These are phyloP conservation scores for Abortiporus biennis DNA, from an alignment of 1,284 basidiomycete genomes.

Conservation along the genomic window DNA sequence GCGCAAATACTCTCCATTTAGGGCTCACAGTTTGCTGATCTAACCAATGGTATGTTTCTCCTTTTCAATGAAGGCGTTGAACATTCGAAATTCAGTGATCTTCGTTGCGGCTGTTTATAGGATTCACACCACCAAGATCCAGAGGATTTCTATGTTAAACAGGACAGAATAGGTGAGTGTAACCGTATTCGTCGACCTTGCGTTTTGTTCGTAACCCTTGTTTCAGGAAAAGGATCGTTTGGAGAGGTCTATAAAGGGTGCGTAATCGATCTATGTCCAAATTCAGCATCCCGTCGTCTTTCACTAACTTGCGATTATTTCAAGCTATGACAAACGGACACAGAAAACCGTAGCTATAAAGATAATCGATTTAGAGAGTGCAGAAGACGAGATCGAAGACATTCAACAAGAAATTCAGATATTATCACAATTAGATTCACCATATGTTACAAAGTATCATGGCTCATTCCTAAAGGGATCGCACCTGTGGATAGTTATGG, in stretches of 20 bases:
- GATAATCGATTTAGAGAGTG: conserved; percentile 98
- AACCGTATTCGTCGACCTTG: too few relatives aligned
- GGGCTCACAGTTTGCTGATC: neutral
- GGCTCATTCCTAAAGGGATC: conserved; percentile 94
- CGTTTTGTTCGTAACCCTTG: conserved; percentile 11
- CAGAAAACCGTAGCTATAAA: conserved; percentile 95
- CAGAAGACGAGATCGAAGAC: conserved; percentile 99
- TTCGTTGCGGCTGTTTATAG: conserved; percentile 27
- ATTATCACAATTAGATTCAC: conserved; percentile 94
- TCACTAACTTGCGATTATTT: conserved; percentile 1
- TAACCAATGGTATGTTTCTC: too few relatives aligned
- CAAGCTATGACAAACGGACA: conserved; percentile 86
- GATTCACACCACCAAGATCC: conserved; percentile 77
- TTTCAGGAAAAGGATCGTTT: conserved; percentile 88
- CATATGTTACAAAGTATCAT: conserved; percentile 95
- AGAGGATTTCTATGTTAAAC: conserved; percentile 92
- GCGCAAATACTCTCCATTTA: neutral
- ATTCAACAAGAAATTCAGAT: conserved; percentile 99
- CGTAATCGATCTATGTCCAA: conserved; percentile 14
- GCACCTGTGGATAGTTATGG: conserved; percentile 99
- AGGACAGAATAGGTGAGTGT: conserved; percentile 86
- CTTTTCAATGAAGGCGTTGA: neutral
- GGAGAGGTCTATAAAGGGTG: conserved; percentile 98
- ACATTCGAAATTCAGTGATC: neutral
- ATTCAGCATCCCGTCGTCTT: neutral